phyloP scores from a whole-genome alignment of 2,329 filamentous ascomycete species.

The Fulvia fulva region DNA sequence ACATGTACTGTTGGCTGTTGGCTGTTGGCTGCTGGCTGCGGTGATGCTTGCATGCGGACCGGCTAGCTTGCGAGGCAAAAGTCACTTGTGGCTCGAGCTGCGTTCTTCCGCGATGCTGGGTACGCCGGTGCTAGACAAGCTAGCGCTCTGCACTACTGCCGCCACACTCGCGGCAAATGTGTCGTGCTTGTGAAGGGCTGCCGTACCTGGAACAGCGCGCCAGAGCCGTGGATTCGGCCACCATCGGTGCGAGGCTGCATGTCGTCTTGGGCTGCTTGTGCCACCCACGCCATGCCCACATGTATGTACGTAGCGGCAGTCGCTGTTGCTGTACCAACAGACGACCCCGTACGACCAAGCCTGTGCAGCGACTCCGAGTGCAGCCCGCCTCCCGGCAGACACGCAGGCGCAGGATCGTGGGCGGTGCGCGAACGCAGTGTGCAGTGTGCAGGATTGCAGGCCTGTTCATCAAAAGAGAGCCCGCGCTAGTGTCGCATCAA shows the following conservation, averaged over 20 bases:
- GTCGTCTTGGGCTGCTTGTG: neutral
- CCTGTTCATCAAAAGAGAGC: slow-evolving; percentile 8
- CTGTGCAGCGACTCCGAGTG: neutral
- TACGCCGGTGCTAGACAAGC: neutral
- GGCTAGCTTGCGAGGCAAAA: neutral
- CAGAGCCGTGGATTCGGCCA: neutral
- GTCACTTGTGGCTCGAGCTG: neutral
- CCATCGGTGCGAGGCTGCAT: neutral
- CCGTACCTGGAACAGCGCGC: slow-evolving; percentile 5
- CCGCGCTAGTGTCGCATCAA: slow-evolving; percentile 13
- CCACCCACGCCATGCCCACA: neutral
- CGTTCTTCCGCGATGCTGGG: slow-evolving; percentile 2
- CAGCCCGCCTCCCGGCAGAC: neutral
- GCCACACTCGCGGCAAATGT: slow-evolving; percentile 2
- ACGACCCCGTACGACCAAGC: neutral
- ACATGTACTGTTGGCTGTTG: too few relatives aligned
- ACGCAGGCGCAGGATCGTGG: neutral
- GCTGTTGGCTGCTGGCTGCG: neutral
- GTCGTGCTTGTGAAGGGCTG: slow-evolving; percentile 3
- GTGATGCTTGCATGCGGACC: neutral
- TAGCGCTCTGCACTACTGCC: slow-evolving; percentile 1
- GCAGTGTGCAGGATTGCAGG: neutral
- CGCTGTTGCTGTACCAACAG: neutral
- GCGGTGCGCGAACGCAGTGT: neutral
- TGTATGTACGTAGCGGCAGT: neutral